Evolutionary conservation across 345 rosid genomes (phyloP).

Genomic region (Eutrema heterophyllum): DNA sequence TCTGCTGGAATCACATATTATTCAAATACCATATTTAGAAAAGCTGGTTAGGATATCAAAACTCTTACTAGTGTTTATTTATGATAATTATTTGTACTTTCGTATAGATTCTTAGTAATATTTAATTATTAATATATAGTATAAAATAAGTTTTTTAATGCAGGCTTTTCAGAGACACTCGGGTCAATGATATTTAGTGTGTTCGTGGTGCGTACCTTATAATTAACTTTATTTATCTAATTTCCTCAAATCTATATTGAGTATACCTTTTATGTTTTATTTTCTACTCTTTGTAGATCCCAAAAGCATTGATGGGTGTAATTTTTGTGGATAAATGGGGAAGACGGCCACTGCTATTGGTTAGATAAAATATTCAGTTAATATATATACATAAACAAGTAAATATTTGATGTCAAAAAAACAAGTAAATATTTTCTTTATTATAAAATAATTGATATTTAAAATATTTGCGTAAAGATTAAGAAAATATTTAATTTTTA

Average conservation of each 20-base stretch:
- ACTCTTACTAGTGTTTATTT: not conserved
- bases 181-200: constrained; percentile 42
- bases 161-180: constrained; percentile 33
- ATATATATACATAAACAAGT: not conserved
- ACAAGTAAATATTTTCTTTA: no score
- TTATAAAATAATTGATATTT: no score
- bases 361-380: not conserved
- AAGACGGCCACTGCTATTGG: constrained; percentile 38
- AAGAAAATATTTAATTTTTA: no score
- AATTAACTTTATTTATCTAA: not conserved
- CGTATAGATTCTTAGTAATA: not conserved
- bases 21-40: constrained; percentile 43
- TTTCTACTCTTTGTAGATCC: constrained; percentile 26
- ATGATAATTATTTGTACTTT: not conserved
- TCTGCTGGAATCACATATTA: constrained; percentile 38
- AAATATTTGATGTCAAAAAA: no score
- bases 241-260: not conserved
- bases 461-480: no score
- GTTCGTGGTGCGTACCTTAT: constrained; percentile 31
- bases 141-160: not conserved
- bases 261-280: not conserved
- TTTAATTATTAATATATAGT: not conserved
- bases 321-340: constrained; percentile 48
- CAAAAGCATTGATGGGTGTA: constrained; percentile 27
- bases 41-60: constrained; percentile 34